Evolutionary conservation across 805 yeast species (phyloP).

Genomic region (Scheffersomyces coipomensis): DNA sequence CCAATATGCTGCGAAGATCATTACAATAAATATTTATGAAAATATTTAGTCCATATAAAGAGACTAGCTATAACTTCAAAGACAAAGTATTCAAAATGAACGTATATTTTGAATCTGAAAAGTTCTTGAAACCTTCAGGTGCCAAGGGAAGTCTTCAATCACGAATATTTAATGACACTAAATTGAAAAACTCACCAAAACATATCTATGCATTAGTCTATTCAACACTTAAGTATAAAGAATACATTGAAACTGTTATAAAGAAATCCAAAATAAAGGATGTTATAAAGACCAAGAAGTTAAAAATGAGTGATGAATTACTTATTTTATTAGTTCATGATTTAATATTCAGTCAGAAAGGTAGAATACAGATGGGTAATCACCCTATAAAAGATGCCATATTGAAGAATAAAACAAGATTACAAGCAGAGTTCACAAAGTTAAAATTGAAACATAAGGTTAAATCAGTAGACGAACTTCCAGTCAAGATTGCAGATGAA

Average conservation of each 20-base stretch:
- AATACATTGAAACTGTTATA: constrained; percentile 60
- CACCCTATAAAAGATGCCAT: constrained; percentile 82
- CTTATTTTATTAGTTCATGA: constrained; percentile 77
- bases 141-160: constrained; percentile 33
- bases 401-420: constrained; percentile 72
- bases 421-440: constrained; percentile 79
- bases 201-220: constrained; percentile 83
- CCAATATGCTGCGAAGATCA: neutral
- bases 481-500: constrained; percentile 18
- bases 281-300: constrained; percentile 41
- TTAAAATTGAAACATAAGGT: constrained; percentile 73
- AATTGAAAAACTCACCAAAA: constrained; percentile 58
- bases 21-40: neutral
- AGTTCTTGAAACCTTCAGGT: constrained; percentile 24
- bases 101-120: constrained; percentile 43
- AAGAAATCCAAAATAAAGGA: constrained; percentile 65
- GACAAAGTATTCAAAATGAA: constrained; percentile 23
- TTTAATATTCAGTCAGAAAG: constrained; percentile 67
- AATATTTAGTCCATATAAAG: neutral
- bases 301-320: constrained; percentile 49
- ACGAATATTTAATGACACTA: constrained; percentile 35
- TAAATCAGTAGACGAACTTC: constrained; percentile 47
- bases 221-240: constrained; percentile 72
- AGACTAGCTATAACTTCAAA: neutral
- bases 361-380: constrained; percentile 86